Conservation (phyloP, 495 filamentous ascomycete genomes). For the Aspergillus asperescens region DNA sequence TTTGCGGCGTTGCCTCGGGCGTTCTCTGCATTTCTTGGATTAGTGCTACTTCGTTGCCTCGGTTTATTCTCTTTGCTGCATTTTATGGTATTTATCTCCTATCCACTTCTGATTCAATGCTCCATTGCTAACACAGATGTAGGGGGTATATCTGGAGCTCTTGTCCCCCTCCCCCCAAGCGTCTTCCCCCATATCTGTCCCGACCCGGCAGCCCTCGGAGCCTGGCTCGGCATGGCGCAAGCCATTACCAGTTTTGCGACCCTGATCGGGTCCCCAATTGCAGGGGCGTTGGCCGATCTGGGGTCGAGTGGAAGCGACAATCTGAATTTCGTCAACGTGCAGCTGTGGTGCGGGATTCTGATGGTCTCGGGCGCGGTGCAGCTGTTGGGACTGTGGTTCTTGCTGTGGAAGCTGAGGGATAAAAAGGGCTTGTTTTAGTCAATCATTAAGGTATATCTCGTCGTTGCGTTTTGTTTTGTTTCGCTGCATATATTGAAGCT, state of each 20-base stretch:
- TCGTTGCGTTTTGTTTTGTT: background rate
- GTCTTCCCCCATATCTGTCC: slow-evolving; percentile 58
- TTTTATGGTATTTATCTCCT: slow-evolving; percentile 46
- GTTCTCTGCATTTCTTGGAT: slow-evolving; percentile 45
- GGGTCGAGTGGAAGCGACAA: slow-evolving; percentile 19
- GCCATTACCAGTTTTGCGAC: slow-evolving; percentile 60
- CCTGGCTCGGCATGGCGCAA: slow-evolving; percentile 70
- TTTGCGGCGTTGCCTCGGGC: slow-evolving; percentile 20
- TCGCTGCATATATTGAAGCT: background rate
- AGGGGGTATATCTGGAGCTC: slow-evolving; percentile 58
- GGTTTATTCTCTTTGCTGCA: slow-evolving; percentile 56
- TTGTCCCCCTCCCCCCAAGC: slow-evolving; percentile 55
- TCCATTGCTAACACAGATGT: background rate
- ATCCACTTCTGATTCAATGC: background rate
- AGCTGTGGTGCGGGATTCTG: slow-evolving; percentile 23
- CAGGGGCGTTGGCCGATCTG: slow-evolving; percentile 44
- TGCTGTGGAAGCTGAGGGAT: slow-evolving; percentile 16
- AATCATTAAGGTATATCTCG: background rate
- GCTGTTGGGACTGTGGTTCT: slow-evolving; percentile 20
- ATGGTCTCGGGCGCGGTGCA: slow-evolving; percentile 19
- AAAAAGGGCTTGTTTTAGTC: slow-evolving; percentile 21
- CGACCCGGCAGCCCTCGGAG: slow-evolving; percentile 55
- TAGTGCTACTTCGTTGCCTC: slow-evolving; percentile 46
- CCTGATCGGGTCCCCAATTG: slow-evolving; percentile 63
- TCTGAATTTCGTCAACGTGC: slow-evolving; percentile 22